Conservation (phyloP, 345 rosid species). For the Gossypium raimondii region DNA sequence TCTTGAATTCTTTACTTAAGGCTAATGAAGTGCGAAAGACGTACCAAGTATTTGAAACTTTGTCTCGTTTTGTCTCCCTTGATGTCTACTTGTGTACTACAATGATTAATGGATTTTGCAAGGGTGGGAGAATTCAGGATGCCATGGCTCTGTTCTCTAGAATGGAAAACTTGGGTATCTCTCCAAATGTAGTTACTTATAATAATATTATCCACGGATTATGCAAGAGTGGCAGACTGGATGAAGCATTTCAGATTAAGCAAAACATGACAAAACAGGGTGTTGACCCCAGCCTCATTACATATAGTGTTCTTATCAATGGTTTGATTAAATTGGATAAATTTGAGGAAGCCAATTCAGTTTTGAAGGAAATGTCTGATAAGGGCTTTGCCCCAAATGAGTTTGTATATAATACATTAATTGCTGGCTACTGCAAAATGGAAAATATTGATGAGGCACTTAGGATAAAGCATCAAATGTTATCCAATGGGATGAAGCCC, state of each 20-base stretch:
- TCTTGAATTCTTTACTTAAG: constrained; percentile 60
- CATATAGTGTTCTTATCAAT: constrained; percentile 63
- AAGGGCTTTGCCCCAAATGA: constrained; percentile 55
- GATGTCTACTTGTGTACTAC: constrained; percentile 72
- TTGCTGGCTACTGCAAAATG: constrained; percentile 55
- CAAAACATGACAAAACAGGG: constrained; percentile 49
- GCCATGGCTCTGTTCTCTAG: constrained; percentile 43
- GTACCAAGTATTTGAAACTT: constrained; percentile 43
- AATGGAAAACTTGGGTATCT: constrained; percentile 50
- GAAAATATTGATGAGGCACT: constrained; percentile 53
- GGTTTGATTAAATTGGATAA: constrained; percentile 57
- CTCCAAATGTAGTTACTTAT: constrained; percentile 64
- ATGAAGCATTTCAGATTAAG: constrained; percentile 54
- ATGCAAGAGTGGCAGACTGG: constrained; percentile 52
- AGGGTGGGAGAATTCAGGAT: constrained; percentile 50
- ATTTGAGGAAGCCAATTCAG: constrained; percentile 51
- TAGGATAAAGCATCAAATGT: constrained; percentile 55
- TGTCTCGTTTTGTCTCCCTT: constrained; percentile 41
- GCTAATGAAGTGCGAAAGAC: constrained; percentile 50
- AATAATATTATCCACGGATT: constrained; percentile 71
- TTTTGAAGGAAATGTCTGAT: constrained; percentile 55
- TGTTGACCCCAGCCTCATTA: constrained; percentile 52
- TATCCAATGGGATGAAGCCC: constrained; percentile 53
- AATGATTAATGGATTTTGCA: constrained; percentile 55
- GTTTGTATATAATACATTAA: constrained; percentile 63